A percentile compares a stretch with the other conserved stretches of the same genome.
Evolutionary conservation across 352 stramenopile species (phyloP).

Genomic region (Lagenidium sp.): DNA sequence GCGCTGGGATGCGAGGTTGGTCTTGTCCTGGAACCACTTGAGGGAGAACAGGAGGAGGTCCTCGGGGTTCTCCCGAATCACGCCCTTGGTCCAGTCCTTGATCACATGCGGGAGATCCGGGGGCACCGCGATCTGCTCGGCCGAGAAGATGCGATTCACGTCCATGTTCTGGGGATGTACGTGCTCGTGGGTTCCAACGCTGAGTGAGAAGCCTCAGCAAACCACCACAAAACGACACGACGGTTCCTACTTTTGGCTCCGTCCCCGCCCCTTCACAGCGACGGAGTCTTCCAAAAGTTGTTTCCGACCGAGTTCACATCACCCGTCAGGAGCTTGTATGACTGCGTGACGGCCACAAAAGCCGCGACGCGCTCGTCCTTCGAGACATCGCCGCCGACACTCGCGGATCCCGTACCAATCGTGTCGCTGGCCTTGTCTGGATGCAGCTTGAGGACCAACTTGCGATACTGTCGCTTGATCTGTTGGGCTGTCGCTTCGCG

Average conservation of each 20-base stretch:
- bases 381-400: constrained; percentile 5
- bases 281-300: constrained; percentile 18
- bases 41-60: constrained; percentile 80
- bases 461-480: constrained; percentile 80
- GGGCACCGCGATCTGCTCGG: constrained; percentile 87
- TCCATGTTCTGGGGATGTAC: constrained; percentile 79
- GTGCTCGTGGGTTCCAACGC: too few species aligned
- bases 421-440: constrained; percentile 56
- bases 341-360: constrained; percentile 70
- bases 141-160: constrained; percentile 89
- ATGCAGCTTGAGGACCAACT: constrained; percentile 78
- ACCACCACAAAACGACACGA: too few species aligned
- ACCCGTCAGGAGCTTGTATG: constrained; percentile 66
- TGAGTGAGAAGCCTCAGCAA: too few species aligned
- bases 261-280: not conserved
- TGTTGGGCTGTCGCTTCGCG: constrained; percentile 49
- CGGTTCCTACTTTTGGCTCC: not conserved
- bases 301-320: constrained; percentile 29
- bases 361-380: constrained; percentile 55
- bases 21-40: constrained; percentile 82
- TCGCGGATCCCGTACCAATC: not conserved
- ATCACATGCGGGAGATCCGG: constrained; percentile 79
- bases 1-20: constrained; percentile 37
- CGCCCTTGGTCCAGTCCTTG: constrained; percentile 89
- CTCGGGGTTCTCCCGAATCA: constrained; percentile 69